phyloP scores from a whole-genome alignment of 2,329 filamentous ascomycete genomes.

The Aureobasidium sp. region DNA sequence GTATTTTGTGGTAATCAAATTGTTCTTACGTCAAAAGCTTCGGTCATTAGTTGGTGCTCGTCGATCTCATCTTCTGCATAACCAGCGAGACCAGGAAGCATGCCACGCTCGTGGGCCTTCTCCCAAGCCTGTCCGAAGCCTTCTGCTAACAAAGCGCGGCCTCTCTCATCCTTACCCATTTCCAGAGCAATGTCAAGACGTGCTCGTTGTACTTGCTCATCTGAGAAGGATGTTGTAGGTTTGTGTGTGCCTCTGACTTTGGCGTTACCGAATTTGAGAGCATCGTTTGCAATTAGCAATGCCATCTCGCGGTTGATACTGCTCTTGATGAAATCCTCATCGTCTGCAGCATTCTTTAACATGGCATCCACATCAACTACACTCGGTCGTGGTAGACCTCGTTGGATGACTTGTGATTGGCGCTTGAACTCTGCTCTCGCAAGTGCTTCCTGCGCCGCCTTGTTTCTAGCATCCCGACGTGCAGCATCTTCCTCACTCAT shows the following conservation, averaged over 20 bases:
- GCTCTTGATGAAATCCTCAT: slow-evolving; percentile 56
- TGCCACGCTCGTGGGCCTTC: slow-evolving; percentile 37
- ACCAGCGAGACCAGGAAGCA: slow-evolving; percentile 70
- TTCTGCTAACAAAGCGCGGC: slow-evolving; percentile 39
- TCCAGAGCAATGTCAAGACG: slow-evolving; percentile 69
- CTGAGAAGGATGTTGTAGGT: slow-evolving; percentile 57
- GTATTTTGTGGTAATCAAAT: background rate
- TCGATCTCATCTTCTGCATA: slow-evolving; percentile 72
- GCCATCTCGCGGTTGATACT: slow-evolving; percentile 72
- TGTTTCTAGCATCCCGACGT: slow-evolving; percentile 65
- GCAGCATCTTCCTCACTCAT: slow-evolving; percentile 59
- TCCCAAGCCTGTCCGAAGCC: slow-evolving; percentile 46
- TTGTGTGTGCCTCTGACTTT: slow-evolving; percentile 56
- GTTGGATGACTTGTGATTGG: slow-evolving; percentile 87
- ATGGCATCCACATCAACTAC: slow-evolving; percentile 63
- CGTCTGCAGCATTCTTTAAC: slow-evolving; percentile 52
- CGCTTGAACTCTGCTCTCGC: slow-evolving; percentile 65
- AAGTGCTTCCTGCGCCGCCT: slow-evolving; percentile 53
- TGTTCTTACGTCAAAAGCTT: slow-evolving; percentile 62
- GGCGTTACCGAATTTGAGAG: slow-evolving; percentile 61
- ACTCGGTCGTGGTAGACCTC: slow-evolving; percentile 67
- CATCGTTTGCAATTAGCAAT: slow-evolving; percentile 73
- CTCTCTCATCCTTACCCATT: slow-evolving; percentile 40
- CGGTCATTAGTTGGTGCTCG: slow-evolving; percentile 55
- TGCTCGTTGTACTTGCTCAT: slow-evolving; percentile 64